Base-by-base conservation (phyloP, 306 rosid genomes). In the Vigna reflexopilosa region DNA sequence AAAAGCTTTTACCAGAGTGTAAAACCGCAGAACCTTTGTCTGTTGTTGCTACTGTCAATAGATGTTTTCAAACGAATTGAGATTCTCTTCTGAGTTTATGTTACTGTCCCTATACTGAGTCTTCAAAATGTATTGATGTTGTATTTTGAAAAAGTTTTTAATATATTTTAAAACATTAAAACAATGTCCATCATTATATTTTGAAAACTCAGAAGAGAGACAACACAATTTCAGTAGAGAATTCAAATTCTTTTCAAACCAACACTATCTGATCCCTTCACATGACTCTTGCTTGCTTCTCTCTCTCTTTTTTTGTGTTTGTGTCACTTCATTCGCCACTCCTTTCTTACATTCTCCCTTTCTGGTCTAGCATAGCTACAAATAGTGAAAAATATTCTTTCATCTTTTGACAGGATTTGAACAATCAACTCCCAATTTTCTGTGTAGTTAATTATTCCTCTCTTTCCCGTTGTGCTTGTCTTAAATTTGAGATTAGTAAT, bases 291-390 rank as follows among this genome's bases (percentile, higher is more conserved):
- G 24, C 14, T 63, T 14, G 19, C 19, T 14, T 59, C 42, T 59
- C 36, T 10, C 36, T 59, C 20, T 57, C 66, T 1, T 22, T 6
- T 56, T 28, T 62, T 16, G 45, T 62, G 44, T 62, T 32, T 62
- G 14, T 62, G 67, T 32, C 44, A 32, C 45, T 62, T 62, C 67
- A 32, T 15, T 62, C 0, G 15, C 22, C 47, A 71, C 65, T 36
- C 76, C 12, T 81, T 70, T 59, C 74, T 73, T 86, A 83, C 85
- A 84, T 87, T 89, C 83, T 64, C 40, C 64, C 28, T 36, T 30
- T 17, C 3, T 64, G 70, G 28, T 9, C 48, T n/a, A 17, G 16
- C 50, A 64, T 64, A 64, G 50, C 4, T 32, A 64, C n/a, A 38
- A 64, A 64, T 17, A 64, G 50, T 17, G 50, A 85, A 91, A 61